These are phyloP conservation scores for Nicotiana tabacum DNA, from an alignment of 257 asterid genomes.

Conservation along the genomic window DNA sequence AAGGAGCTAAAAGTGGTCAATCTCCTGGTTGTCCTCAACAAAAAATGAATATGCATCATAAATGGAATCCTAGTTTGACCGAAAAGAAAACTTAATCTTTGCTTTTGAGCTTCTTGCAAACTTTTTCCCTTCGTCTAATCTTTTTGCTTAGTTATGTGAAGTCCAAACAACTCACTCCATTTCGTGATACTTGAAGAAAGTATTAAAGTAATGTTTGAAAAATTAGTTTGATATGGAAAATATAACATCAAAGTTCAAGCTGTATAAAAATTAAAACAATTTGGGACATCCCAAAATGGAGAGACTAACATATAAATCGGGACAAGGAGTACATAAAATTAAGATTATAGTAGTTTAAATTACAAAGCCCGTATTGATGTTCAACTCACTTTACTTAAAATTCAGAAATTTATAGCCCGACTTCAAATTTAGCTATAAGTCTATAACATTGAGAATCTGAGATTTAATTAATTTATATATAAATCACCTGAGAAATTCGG, in stretches of 20 bases:
- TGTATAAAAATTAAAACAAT: not conserved
- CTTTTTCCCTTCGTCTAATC: not conserved
- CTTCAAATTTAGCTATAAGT: not conserved
- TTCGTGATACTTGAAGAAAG: not conserved
- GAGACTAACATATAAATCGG: not conserved
- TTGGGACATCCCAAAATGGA: not conserved
- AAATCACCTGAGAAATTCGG: slow-evolving; percentile 69
- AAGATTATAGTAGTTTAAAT: not conserved
- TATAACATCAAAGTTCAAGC: not conserved
- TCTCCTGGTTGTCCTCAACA: not conserved
- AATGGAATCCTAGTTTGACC: not conserved
- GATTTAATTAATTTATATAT: not conserved
- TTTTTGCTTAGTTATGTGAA: not conserved
- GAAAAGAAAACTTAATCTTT: not conserved
- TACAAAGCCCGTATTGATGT: not conserved
- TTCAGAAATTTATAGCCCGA: not conserved
- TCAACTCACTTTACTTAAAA: not conserved
- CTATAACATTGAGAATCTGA: not conserved
- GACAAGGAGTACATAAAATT: not conserved
- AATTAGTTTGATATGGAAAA: not conserved
- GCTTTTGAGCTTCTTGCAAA: not conserved
- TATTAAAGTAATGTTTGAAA: not conserved
- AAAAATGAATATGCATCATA: not conserved
- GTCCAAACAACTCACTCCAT: not conserved
- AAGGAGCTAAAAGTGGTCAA: slow-evolving; percentile 4